Percentiles rank a stretch among this genome's conserved stretches.
Evolutionary conservation across 192 early-diverging fungal species (phyloP).

Genomic region (Phlyctochytrium bullatum): DNA sequence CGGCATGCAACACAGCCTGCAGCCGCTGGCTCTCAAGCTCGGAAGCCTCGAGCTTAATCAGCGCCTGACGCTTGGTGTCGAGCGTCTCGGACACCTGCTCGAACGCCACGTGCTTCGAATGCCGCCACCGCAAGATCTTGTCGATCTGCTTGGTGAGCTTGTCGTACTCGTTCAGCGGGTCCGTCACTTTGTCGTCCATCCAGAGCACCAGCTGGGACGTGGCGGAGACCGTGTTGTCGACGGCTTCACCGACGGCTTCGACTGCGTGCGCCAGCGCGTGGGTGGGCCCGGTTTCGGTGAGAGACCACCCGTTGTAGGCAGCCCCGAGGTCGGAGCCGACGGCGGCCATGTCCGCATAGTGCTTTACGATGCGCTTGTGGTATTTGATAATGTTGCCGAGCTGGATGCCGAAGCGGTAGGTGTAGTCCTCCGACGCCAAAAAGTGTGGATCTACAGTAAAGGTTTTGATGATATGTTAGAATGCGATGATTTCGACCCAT

Average conservation of each 20-base stretch:
- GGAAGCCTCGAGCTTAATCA: constrained; percentile 42
- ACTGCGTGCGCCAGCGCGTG: constrained; percentile 73
- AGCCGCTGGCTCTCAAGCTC: constrained; percentile 70
- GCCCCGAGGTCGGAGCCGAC: constrained; percentile 89
- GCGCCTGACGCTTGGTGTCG: constrained; percentile 25
- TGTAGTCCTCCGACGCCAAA: constrained; percentile 88
- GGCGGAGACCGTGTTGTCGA: constrained; percentile 78
- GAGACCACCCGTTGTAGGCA: constrained; percentile 91
- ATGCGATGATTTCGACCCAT: background rate
- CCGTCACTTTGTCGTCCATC: constrained; percentile 77
- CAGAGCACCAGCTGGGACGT: constrained; percentile 63
- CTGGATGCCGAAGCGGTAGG: constrained; percentile 79
- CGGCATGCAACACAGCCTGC: constrained; percentile 67
- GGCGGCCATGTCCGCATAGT: constrained; percentile 60
- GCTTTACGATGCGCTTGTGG: constrained; percentile 69
- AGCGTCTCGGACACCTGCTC: constrained; percentile 43
- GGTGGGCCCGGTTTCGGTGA: constrained; percentile 60
- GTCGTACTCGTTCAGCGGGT: constrained; percentile 86
- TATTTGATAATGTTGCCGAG: constrained; percentile 74
- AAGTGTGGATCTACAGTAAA: constrained; percentile 79
- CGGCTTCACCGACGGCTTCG: constrained; percentile 89
- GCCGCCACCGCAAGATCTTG: constrained; percentile 78
- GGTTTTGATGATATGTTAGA: background rate
- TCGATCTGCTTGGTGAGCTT: constrained; percentile 87
- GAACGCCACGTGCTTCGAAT: constrained; percentile 74